Base-by-base conservation (phyloP, 177 flowering plant genomes). In the Tripterygium wilfordii region DNA sequence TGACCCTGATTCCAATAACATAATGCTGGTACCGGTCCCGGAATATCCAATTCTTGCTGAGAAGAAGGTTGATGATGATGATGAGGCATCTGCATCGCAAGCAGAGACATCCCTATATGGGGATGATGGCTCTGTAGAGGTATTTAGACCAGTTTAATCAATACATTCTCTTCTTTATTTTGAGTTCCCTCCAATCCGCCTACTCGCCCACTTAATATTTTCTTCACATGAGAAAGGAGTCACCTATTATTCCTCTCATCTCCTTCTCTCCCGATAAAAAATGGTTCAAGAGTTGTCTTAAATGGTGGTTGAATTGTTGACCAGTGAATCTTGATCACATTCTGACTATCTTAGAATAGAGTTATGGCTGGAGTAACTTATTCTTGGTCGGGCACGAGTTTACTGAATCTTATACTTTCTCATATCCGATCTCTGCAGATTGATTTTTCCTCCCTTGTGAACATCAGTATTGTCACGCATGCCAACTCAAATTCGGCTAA, bases 41-140 rank as follows among this genome's bases (percentile, higher is more conserved):
- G 90, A 76, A 44, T 68, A 74, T 61, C 96, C 99, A 32, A 31
- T 80, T 47, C 17, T 53, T 43, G 29, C 54, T 36, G 49, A 67
- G 54, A 64, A 26, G 33, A 27, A 21, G 18, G 71, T 67, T 36
- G 88, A 77, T 32, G 76, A 67, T 25, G 72, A 68, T 36, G 88
- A 77, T 32, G 76, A 67, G 29, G 72, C 45, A 31, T 60, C 63
- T 22, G 58, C 19, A 24, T 48, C 41, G 45, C 66, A 54, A 32
- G 25, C 57, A 37, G 76, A 65, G 41, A 49, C 65, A 55, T 70
- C 92, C 41, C 66, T 63, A 15, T 94, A 87, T 39, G 63, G 49
- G 15, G 94, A 81, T 69, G 97, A 94, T 72, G 97, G 96, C 35
- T 78, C 95, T 8, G 63, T 94, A 49, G 82, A 85, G 96, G 97